Evolutionary conservation across 2,329 filamentous ascomycete genomes (phyloP), one percentile per base, ranked within the genome.

Genomic region (Fusarium albosuccineum): DNA sequence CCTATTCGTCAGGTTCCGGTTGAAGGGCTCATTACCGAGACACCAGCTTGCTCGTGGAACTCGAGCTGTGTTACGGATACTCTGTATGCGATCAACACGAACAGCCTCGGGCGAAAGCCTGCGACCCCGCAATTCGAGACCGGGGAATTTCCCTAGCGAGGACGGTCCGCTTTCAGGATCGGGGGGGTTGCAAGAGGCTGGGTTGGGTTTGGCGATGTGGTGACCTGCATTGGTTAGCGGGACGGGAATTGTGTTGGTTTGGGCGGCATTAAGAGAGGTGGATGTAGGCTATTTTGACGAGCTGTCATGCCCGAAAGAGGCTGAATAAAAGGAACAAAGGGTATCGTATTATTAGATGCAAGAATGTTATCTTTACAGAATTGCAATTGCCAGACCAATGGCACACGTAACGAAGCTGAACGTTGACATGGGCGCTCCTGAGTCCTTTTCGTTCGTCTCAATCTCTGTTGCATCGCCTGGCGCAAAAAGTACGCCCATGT

Each of bases 391-490:
- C 3, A 52, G 16, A 49, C 17, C 7, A 64, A 34, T 6, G 33
- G 44, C 44, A 63, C 44, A 66, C 17, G 27, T 49, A n/a, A 45
- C 40, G 14, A 51, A 37, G 17, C 49, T 51, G 46, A 42, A 51
- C 9, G 39, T 52, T 8, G 44, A 9, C 29, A 33, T 30, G 37
- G 57, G 52, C n/a, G 50, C 61, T 29, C 33, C 57, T 13, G 70
- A 72, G 4, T 37, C 50, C 10, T 57, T 9, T 16, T 49, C 44
- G 17, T 44, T 56, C 9, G 52, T 45, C 39, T 85, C 73, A n/a
- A 86, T 70, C 10, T 79, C 70, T 0, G 82, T 85, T 17, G 83
- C 79, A 61, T 83, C 81, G n/a, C 82, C 84, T 0, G 84, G 85
- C 9, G 83, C 83, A 68, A 87, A 85, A 37, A 87, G 75, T 17